A percentile compares a stretch with the other conserved stretches of the same genome.
Evolutionary conservation across 2,329 filamentous ascomycete species (phyloP).

Genomic region (Pleoardoris graminearum): DNA sequence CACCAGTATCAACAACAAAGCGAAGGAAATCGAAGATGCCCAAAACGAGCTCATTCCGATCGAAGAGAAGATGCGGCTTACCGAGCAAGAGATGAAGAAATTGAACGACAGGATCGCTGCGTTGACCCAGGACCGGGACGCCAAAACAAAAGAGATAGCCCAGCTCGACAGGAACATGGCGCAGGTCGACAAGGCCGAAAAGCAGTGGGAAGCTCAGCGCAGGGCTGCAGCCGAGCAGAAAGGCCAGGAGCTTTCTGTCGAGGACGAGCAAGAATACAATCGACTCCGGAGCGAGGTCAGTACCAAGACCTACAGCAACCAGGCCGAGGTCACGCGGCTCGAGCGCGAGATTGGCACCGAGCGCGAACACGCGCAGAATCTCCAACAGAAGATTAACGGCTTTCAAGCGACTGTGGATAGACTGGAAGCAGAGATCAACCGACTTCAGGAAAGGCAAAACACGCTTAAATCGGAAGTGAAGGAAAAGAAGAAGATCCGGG

Average conservation of each 20-base stretch:
- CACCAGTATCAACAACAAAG: slow-evolving; percentile 79
- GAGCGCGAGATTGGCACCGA: slow-evolving; percentile 87
- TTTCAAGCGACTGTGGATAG: slow-evolving; percentile 74
- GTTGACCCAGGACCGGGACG: slow-evolving; percentile 75
- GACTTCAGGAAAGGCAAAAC: slow-evolving; percentile 69
- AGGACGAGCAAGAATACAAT: slow-evolving; percentile 89
- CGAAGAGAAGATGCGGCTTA: slow-evolving; percentile 83
- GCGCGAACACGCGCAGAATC: slow-evolving; percentile 83
- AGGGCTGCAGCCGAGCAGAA: slow-evolving; percentile 81
- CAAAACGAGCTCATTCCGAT: slow-evolving; percentile 85
- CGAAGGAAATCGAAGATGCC: slow-evolving; percentile 83
- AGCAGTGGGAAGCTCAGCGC: slow-evolving; percentile 87
- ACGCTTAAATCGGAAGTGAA: slow-evolving; percentile 66
- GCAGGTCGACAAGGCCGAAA: slow-evolving; percentile 85
- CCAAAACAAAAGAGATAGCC: slow-evolving; percentile 68
- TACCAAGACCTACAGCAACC: slow-evolving; percentile 77
- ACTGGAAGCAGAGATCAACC: slow-evolving; percentile 70
- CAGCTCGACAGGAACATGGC: slow-evolving; percentile 80
- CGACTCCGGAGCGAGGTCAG: slow-evolving; percentile 81
- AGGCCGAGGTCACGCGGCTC: slow-evolving; percentile 83
- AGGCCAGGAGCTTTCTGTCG: slow-evolving; percentile 81
- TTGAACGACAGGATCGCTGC: slow-evolving; percentile 69
- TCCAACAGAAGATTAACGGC: slow-evolving; percentile 84
- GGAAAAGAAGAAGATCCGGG: slow-evolving; percentile 75
- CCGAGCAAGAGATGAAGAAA: slow-evolving; percentile 69